Evolutionary conservation across 2,329 filamentous ascomycete genomes (phyloP).

Genomic region (Akanthomyces lecanii): DNA sequence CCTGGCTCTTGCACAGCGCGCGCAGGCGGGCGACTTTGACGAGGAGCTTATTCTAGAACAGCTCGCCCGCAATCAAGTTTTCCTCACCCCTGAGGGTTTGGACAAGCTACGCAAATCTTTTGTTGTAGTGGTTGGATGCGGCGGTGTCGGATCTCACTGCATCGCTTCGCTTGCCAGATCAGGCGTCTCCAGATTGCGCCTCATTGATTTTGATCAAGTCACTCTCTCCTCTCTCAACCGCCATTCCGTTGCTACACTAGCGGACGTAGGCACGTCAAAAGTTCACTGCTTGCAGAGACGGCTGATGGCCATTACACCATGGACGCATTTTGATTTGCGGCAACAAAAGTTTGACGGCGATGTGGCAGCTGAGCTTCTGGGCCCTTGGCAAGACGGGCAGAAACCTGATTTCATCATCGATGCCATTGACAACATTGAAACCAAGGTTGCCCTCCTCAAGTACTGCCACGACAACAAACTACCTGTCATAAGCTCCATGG

Average conservation of each 20-base stretch:
- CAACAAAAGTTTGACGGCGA: conserved; percentile 76
- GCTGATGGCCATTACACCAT: conserved; percentile 82
- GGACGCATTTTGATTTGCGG: conserved; percentile 82
- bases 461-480: conserved; percentile 78
- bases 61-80: conserved; percentile 86
- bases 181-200: conserved; percentile 78
- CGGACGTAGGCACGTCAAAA: conserved; percentile 90
- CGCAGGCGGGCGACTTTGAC: conserved; percentile 60
- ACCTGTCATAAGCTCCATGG: conserved; percentile 91
- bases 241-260: conserved; percentile 91
- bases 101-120: conserved; percentile 75
- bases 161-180: conserved; percentile 81
- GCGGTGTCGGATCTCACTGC: conserved; percentile 92
- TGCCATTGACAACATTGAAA: conserved; percentile 97
- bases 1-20: conserved; percentile 53
- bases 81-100: conserved; percentile 79
- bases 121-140: conserved; percentile 85
- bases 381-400: conserved; percentile 58
- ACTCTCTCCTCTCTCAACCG: conserved; percentile 90
- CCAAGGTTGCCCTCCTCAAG: conserved; percentile 84
- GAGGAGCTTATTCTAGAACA: conserved; percentile 90
- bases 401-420: conserved; percentile 88
- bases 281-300: conserved; percentile 78
- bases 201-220: conserved; percentile 97
- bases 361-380: conserved; percentile 63